A percentile compares a stretch with the other conserved stretches of the same genome.
These are phyloP conservation scores for Gossypioides kirkii DNA, from an alignment of 345 rosid species.

Conservation along the genomic window DNA sequence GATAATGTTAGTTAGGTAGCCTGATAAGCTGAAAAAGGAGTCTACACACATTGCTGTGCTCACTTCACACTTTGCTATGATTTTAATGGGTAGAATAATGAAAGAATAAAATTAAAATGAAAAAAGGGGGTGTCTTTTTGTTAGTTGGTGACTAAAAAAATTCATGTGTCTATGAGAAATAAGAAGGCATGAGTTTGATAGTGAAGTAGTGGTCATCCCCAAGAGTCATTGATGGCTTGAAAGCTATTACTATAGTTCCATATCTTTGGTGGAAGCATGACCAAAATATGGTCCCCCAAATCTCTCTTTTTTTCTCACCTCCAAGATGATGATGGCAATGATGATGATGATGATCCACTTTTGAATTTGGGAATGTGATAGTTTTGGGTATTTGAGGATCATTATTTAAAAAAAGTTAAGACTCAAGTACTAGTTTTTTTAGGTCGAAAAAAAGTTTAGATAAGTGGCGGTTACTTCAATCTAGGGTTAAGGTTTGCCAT, in stretches of 20 bases:
- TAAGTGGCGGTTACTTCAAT: too few relatives aligned
- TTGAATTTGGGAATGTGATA: neutral
- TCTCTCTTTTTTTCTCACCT: neutral
- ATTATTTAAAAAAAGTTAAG: neutral
- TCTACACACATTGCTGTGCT: conserved; percentile 5
- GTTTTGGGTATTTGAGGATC: neutral
- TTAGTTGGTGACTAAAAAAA: neutral
- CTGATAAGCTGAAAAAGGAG: conserved; percentile 3
- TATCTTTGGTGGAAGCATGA: conserved; percentile 12
- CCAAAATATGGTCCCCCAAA: conserved; percentile 2
- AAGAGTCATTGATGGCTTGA: neutral
- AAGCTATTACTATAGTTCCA: neutral
- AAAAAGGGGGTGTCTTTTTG: neutral
- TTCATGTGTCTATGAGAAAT: neutral
- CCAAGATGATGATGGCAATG: neutral
- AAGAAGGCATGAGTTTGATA: neutral
- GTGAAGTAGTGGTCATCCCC: conserved; percentile 6
- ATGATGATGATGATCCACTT: neutral
- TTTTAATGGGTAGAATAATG: neutral
- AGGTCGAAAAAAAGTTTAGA: too few relatives aligned
- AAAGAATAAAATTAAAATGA: neutral
- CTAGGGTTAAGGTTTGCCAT: fast-evolving
- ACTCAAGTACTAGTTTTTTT: neutral
- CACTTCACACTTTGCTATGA: conserved; percentile 12
- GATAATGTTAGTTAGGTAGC: conserved; percentile 15